A percentile compares a stretch with the other conserved stretches of the same genome.
Evolutionary conservation across 305 asterid genomes (phyloP).

Genomic region (Ajuga reptans): DNA sequence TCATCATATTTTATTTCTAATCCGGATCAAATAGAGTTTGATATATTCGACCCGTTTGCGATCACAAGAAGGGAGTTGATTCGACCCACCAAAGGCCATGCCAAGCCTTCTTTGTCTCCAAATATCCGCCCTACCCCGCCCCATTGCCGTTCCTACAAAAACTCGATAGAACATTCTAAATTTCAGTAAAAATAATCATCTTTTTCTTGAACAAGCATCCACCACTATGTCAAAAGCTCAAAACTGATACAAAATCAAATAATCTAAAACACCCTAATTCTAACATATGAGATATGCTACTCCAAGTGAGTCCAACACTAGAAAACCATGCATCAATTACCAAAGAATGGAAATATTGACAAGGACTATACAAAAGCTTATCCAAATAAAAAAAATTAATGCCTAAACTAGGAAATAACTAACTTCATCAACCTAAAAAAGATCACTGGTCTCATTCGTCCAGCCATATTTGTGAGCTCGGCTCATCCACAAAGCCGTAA

Average conservation of each 20-base stretch:
- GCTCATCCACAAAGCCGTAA: constrained; percentile 45
- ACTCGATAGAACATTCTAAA: no score
- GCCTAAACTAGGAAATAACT: constrained; percentile 12
- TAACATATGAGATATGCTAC: background rate
- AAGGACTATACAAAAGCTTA: constrained; percentile 14
- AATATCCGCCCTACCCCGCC: no score
- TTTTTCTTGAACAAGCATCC: background rate
- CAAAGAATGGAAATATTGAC: constrained; percentile 20
- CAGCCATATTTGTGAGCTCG: constrained; percentile 52
- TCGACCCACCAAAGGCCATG: no score
- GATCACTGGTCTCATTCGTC: constrained; percentile 17
- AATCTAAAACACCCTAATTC: background rate
- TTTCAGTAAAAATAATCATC: no score
- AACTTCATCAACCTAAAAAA: background rate
- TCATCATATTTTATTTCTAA: no score
- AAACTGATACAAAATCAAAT: background rate
- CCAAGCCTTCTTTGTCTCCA: no score
- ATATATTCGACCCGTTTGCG: no score
- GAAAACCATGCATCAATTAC: background rate
- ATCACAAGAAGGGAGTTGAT: no score
- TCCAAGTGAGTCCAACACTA: background rate
- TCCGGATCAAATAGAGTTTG: no score
- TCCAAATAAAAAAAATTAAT: constrained; percentile 8
- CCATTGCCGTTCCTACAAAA: no score
- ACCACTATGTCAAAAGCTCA: background rate